These are phyloP conservation scores for Kalaharituber pfeilii DNA, from an alignment of 2,329 filamentous ascomycete species.

Conservation along the genomic window DNA sequence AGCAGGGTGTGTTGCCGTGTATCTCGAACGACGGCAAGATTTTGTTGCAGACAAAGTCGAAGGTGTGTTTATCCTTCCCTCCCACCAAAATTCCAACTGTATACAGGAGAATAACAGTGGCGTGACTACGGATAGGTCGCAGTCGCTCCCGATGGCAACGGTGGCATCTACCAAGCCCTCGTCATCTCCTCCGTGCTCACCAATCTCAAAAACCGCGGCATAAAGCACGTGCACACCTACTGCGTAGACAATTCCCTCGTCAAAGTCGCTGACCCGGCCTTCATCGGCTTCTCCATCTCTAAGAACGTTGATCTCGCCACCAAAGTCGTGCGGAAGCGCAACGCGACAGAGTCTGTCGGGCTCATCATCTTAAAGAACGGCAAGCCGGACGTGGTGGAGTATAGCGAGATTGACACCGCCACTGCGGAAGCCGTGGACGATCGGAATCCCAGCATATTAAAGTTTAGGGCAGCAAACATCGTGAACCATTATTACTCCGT, in stretches of 20 bases:
- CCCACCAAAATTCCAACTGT: not conserved
- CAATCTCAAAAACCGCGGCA: constrained; percentile 75
- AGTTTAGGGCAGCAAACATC: constrained; percentile 96
- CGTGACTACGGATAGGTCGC: constrained; percentile 47
- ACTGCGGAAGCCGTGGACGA: constrained; percentile 80
- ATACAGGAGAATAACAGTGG: constrained; percentile 11
- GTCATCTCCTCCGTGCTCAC: constrained; percentile 61
- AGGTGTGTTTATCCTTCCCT: constrained; percentile 36
- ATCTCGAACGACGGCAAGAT: constrained; percentile 98
- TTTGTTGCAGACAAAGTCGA: constrained; percentile 73
- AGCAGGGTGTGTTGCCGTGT: constrained; percentile 91
- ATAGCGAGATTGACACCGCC: constrained; percentile 82
- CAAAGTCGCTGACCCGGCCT: constrained; percentile 89
- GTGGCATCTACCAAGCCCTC: constrained; percentile 86
- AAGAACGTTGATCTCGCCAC: constrained; percentile 90
- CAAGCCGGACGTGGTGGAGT: constrained; percentile 93
- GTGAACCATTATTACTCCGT: constrained; percentile 99
- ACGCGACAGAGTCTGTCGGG: constrained; percentile 87
- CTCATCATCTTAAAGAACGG: constrained; percentile 90
- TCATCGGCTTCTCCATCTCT: constrained; percentile 80
- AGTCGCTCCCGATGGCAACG: constrained; percentile 92
- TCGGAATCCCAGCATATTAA: constrained; percentile 63
- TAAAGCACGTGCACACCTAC: constrained; percentile 92
- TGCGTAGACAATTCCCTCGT: constrained; percentile 99
- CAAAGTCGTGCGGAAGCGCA: constrained; percentile 97